These are phyloP conservation scores for Metschnikowia picachoensis DNA, from an alignment of 805 yeast species.

Conservation along the genomic window DNA sequence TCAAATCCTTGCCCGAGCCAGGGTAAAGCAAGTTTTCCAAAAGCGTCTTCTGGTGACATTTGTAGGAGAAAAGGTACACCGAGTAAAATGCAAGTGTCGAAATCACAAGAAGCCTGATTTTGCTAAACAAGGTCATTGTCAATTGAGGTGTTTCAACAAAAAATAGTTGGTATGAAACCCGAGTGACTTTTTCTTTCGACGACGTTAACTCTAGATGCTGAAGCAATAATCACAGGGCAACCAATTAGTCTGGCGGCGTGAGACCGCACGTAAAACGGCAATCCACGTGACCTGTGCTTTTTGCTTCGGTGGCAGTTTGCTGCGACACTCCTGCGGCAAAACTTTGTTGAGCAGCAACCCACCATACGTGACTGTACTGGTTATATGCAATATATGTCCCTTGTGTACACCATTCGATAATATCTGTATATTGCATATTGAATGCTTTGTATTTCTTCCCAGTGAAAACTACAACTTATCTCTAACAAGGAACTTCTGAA, in stretches of 20 bases:
- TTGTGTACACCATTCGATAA: too few relatives aligned
- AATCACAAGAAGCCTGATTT: conserved; percentile 21
- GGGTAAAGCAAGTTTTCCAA: conserved; percentile 23
- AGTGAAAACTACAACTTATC: too few relatives aligned
- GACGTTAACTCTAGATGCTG: not conserved
- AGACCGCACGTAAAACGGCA: conserved; percentile 7
- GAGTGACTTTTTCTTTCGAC: not conserved
- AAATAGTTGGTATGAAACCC: not conserved
- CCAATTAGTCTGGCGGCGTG: not conserved
- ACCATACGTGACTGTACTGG: too few relatives aligned
- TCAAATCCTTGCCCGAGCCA: conserved; percentile 23
- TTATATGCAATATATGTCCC: too few relatives aligned
- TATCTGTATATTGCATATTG: too few relatives aligned
- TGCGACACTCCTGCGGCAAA: not conserved
- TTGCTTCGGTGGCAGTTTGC: conserved; percentile 4
- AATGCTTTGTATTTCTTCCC: too few relatives aligned
- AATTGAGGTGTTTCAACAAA: not conserved
- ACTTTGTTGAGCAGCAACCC: too few relatives aligned
- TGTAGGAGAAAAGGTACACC: conserved; percentile 37
- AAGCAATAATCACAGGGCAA: conserved; percentile 2
- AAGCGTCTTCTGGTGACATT: conserved; percentile 32
- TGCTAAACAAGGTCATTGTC: conserved; percentile 15
- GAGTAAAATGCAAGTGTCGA: conserved; percentile 30
- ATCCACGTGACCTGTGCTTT: conserved; percentile 9
- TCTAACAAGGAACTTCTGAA: too few relatives aligned